Conservation (phyloP, 2,329 filamentous ascomycete species). For the Onygena corvina region DNA sequence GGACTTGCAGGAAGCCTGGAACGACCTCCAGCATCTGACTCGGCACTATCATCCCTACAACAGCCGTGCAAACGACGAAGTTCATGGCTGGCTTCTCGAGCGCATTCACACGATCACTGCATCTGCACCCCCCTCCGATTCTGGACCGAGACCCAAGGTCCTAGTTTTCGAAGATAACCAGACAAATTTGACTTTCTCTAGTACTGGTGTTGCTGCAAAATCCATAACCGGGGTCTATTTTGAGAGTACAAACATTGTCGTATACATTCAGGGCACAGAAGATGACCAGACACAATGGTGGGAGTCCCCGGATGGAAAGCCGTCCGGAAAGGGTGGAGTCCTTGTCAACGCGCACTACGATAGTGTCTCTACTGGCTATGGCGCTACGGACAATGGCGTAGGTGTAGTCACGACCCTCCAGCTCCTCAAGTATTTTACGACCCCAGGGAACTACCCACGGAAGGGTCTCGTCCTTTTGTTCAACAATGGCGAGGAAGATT, state of each 20-base stretch:
- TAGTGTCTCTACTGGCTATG: constrained; percentile 81
- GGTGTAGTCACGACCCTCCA: constrained; percentile 79
- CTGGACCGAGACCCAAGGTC: constrained; percentile 23
- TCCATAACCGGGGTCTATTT: constrained; percentile 58
- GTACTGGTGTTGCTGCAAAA: constrained; percentile 29
- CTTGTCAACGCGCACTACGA: constrained; percentile 94
- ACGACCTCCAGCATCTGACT: constrained; percentile 65
- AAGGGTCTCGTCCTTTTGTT: constrained; percentile 72
- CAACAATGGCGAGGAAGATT: constrained; percentile 96
- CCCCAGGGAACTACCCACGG: constrained; percentile 56
- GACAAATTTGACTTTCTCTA: constrained; percentile 64
- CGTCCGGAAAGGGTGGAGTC: constrained; percentile 58
- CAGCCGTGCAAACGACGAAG: constrained; percentile 65
- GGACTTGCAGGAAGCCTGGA: constrained; percentile 77
- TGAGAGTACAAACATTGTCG: constrained; percentile 81
- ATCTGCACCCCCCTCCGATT: constrained; percentile 28
- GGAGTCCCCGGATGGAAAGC: constrained; percentile 36
- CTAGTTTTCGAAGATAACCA: constrained; percentile 66
- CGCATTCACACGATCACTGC: constrained; percentile 60
- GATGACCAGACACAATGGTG: constrained; percentile 66
- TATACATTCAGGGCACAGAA: constrained; percentile 74
- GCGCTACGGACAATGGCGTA: constrained; percentile 87
- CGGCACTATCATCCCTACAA: constrained; percentile 78
- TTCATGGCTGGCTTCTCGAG: constrained; percentile 61
- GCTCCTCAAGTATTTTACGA: constrained; percentile 74